phyloP scores from a whole-genome alignment of 1,284 basidiomycete species.

The Ganoderma meredithae region DNA sequence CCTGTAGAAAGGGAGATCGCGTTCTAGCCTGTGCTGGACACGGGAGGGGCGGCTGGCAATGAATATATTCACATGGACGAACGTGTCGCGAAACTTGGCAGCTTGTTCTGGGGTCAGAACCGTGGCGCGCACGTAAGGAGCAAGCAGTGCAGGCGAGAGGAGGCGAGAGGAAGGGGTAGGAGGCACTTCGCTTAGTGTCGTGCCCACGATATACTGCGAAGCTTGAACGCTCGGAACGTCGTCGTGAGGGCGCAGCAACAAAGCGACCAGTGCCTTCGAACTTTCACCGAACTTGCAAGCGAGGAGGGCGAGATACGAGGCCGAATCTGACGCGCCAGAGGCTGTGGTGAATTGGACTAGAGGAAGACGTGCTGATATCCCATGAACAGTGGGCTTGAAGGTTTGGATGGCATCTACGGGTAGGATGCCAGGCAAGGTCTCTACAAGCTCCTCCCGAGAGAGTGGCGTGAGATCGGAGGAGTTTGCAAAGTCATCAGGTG shows the following conservation, averaged over 20 bases:
- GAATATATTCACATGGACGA: background rate
- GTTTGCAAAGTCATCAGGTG: background rate
- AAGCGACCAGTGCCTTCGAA: background rate
- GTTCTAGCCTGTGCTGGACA: background rate
- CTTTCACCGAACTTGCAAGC: background rate
- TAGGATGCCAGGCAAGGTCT: background rate
- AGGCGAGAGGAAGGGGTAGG: background rate
- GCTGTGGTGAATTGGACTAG: background rate
- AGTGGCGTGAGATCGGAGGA: background rate
- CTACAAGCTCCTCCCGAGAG: background rate
- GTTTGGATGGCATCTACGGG: background rate
- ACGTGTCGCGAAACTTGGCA: background rate
- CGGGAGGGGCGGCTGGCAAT: background rate
- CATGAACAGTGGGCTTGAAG: background rate
- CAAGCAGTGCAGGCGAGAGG: background rate
- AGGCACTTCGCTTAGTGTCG: background rate
- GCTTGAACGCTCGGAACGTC: background rate
- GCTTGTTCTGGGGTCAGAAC: background rate
- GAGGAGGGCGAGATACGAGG: background rate
- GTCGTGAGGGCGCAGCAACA: background rate
- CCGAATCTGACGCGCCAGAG: background rate
- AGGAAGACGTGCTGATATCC: background rate
- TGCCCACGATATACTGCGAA: background rate
- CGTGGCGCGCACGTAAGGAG: background rate
- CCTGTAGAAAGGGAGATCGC: background rate